These are phyloP conservation scores for Ascocoryne sarcoides DNA, from an alignment of 2,329 filamentous ascomycete genomes.

Conservation along the genomic window DNA sequence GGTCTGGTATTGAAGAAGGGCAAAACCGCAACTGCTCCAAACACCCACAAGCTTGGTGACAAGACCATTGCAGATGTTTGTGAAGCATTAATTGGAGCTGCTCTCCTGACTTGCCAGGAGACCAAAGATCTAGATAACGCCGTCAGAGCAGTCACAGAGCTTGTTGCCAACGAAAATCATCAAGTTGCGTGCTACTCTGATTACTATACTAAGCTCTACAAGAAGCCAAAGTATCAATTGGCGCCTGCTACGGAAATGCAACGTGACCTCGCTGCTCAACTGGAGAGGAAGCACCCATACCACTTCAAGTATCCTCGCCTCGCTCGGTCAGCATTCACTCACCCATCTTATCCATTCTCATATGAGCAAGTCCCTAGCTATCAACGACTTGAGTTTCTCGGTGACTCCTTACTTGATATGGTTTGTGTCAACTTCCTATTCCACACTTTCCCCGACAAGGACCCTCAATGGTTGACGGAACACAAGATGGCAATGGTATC, in stretches of 20 bases:
- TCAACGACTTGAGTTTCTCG: conserved; percentile 85
- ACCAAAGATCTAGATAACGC: conserved; percentile 45
- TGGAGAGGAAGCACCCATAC: conserved; percentile 50
- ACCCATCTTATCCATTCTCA: conserved; percentile 68
- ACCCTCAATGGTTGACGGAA: conserved; percentile 95
- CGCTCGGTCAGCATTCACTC: conserved; percentile 76
- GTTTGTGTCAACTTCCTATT: conserved; percentile 77
- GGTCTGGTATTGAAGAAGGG: conserved; percentile 65
- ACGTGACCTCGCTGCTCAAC: conserved; percentile 53
- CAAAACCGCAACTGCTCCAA: conserved; percentile 49
- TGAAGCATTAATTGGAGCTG: conserved; percentile 87
- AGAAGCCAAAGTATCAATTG: conserved; percentile 62
- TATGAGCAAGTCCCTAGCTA: conserved; percentile 80
- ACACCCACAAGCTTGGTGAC: conserved; percentile 63
- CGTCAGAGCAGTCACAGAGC: conserved; percentile 53
- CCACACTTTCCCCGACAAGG: conserved; percentile 63
- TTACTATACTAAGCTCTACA: conserved; percentile 63
- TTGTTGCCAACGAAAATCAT: conserved; percentile 65
- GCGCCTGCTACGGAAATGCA: conserved; percentile 56
- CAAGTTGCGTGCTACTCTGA: conserved; percentile 60
- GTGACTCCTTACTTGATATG: conserved; percentile 83
- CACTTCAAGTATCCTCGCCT: conserved; percentile 68
- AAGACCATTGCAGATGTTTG: conserved; percentile 93
- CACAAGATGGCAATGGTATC: conserved; percentile 99
- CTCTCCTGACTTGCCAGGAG: conserved; percentile 44